Evolutionary conservation across 352 stramenopile species (phyloP), one percentile per base, ranked within the genome.

Genomic region (Phytopythium boreale): DNA sequence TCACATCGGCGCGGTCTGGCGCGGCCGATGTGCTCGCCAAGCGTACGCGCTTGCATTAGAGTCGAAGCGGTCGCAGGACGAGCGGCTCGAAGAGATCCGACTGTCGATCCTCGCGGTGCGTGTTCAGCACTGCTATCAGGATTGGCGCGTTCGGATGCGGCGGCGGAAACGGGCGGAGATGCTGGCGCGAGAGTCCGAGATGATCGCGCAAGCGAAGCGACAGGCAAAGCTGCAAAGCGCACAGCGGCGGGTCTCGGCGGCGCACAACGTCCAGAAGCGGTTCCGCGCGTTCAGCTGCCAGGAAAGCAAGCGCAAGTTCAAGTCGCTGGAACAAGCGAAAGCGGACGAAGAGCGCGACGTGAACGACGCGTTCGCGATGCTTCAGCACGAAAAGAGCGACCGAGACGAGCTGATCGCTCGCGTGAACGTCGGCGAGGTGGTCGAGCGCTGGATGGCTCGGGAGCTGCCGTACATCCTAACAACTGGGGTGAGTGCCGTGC

Each of bases 401-500:
- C 59, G 39, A 19, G 59, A 58, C 11, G n/a, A 51, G 6, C 4
- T 19, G 15, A 26, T 49, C 3, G 58, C 34, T 61, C 64, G 59
- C 56, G 60, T 24, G 20, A 31, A 34, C 7, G 60, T 77, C 22
- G 36, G 69, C 34, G 58, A 36, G 24, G 70, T 66, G 9, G 64
- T 83, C 0, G 49, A 75, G 37, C 65, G 72, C 14, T 86, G 77
- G 77, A 67, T 44, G n/a, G 53, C 68, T 20, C 66, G 70, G 57
- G 60, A 84, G 26, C 66, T 86, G 4, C 75, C 73, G 11, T 64
- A 71, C 19, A 82, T 86, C 44, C 39, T 83, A 1, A 75, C 63
- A 0, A 59, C 62, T 4, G 75, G 70, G 44, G 59, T 81, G 3
- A 74, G 63, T 20, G 55, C 64, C 20, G 53, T 75, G 12, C 29